Percentiles rank a stretch among this genome's conserved stretches.
Conservation (phyloP, 768 basidiomycete species). For the Tulasnella sp. region DNA sequence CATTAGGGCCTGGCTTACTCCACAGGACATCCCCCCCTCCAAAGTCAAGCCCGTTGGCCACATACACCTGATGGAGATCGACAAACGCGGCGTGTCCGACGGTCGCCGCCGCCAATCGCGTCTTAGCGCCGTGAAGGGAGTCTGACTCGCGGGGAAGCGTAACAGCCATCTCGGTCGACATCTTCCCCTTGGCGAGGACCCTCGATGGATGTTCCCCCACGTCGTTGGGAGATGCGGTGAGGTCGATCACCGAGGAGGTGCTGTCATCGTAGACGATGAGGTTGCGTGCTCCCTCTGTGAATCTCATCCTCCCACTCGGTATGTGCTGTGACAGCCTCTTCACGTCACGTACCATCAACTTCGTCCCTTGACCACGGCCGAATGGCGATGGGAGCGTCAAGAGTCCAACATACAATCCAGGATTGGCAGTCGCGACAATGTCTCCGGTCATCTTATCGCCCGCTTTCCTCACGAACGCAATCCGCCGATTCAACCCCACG, state of each 20-base stretch:
- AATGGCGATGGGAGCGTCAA: conserved; percentile 35
- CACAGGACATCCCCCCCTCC: conserved; percentile 37
- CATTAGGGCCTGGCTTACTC: conserved; percentile 54
- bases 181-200: conserved; percentile 42
- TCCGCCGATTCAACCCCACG: conserved; percentile 28
- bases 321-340: conserved; percentile 41
- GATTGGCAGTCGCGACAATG: conserved; percentile 49
- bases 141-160: background rate
- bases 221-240: conserved; percentile 35
- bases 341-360: conserved; percentile 37
- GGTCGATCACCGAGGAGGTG: conserved; percentile 40
- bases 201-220: conserved; percentile 38
- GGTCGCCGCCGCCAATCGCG: conserved; percentile 21
- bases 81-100: conserved; percentile 45
- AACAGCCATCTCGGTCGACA: conserved; percentile 46
- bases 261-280: conserved; percentile 49
- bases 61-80: conserved; percentile 58
- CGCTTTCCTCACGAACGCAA: conserved; percentile 54
- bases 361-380: conserved; percentile 12
- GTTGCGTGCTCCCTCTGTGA: conserved; percentile 37
- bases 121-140: conserved; percentile 14
- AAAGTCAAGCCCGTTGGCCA: conserved; percentile 32
- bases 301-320: conserved; percentile 38
- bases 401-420: conserved; percentile 55
- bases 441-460: conserved; percentile 52